Evolutionary conservation across 1,284 basidiomycete genomes (phyloP).

Genomic region (Moesziomyces sp.): DNA sequence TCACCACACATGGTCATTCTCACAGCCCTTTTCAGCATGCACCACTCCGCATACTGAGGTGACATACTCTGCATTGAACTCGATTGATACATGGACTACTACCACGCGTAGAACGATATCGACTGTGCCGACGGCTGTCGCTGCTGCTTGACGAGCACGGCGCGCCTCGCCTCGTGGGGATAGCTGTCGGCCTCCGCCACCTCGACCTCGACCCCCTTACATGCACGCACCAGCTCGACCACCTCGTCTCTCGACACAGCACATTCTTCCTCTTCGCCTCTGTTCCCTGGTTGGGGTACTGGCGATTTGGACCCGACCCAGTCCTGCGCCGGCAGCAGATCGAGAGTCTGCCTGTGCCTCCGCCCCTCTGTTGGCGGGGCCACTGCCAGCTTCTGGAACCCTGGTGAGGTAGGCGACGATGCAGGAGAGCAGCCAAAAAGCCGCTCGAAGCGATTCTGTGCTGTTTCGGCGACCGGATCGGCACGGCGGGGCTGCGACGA

Average conservation of each 20-base stretch:
- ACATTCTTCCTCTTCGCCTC: neutral
- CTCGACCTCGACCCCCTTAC: neutral
- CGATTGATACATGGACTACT: neutral
- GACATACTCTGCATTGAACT: neutral
- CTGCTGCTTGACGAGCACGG: neutral
- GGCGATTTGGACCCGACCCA: slow-evolving; percentile 32
- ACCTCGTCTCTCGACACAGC: neutral
- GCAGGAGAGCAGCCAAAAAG: slow-evolving; percentile 42
- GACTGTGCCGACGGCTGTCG: slow-evolving; percentile 19
- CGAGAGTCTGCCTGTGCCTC: slow-evolving; percentile 19
- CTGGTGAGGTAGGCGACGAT: slow-evolving; percentile 17
- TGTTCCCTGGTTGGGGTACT: neutral
- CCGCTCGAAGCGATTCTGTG: slow-evolving; percentile 25
- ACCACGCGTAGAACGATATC: slow-evolving; percentile 42
- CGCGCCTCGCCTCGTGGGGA: slow-evolving; percentile 1
- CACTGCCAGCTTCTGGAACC: neutral
- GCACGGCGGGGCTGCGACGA: neutral
- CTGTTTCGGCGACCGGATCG: slow-evolving; percentile 3
- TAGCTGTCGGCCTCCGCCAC: slow-evolving; percentile 3
- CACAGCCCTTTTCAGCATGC: neutral
- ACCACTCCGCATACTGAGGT: no score
- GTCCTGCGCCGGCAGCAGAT: slow-evolving; percentile 12
- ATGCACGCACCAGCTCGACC: slow-evolving; percentile 8
- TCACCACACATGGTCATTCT: slow-evolving; percentile 3
- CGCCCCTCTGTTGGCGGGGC: neutral